Base-by-base conservation (phyloP, 192 early-diverging fungal genomes). In the Coemansia sp. region DNA sequence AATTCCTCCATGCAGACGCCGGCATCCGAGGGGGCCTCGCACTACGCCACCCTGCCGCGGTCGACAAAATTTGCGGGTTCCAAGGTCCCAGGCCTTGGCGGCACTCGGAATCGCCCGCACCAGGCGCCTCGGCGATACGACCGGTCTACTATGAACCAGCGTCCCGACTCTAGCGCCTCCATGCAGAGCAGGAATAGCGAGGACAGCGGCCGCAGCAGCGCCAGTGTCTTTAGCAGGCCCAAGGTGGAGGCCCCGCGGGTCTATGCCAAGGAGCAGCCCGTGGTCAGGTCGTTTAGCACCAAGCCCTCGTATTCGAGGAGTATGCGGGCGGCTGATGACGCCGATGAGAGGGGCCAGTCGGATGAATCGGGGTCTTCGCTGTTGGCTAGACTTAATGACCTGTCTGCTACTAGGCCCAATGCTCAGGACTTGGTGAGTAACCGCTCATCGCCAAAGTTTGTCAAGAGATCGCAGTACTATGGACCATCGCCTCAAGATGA, bases 371-470 rank as follows among this genome's bases (percentile, higher is more conserved):
- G 21, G 2, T 58, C 56, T 13, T 75, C 78, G 64, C 55, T 81
- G 41, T 41, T 81, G 26, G 33, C 65, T 9, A 16, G 78, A 9
- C 66, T 81, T 37, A 71, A 56, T 14, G 48, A 33, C 33, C 43
- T 70, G 31, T 61, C 66, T 13, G 64, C 69, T 16, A 47, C 21
- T 20, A 52, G 73, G 31, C 78, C 78, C 3, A 68, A 59, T 8
- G 62, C 65, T 8, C 73, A 75, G 47, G 73, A 75, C 23, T 28
- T 81, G 41, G 78, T 81, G 34, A 81, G 69, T 64, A 81, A 75
- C 64, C 48, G 73, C 33, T 62, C 66, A 11, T 48, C 73, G 21
- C 78, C 78, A 16, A 72, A 72, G 41, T 81, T 81, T 35, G 78
- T 72, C 61, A 81, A 81, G 39, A 65, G 78, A 39, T 81, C 78